phyloP scores from a whole-genome alignment of 1,284 basidiomycete species.

The Trichosporon coremiiforme region DNA sequence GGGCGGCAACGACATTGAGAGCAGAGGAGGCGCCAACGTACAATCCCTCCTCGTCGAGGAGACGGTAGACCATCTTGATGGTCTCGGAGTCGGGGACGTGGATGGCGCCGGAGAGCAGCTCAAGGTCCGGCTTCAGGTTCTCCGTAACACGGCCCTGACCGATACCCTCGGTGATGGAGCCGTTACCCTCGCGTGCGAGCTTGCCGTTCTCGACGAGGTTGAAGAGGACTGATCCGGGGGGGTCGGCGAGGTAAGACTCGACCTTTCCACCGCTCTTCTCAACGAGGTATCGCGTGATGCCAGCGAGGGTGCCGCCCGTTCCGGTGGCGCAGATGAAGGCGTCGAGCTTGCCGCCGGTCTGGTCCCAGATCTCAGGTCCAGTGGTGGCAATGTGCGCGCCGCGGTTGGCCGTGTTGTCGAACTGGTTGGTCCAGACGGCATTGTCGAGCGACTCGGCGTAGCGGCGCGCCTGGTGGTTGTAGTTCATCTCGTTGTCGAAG shows the following conservation, averaged over 20 bases:
- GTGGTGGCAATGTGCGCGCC: constrained; percentile 85
- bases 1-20: constrained; percentile 91
- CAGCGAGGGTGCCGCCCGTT: constrained; percentile 93
- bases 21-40: constrained; percentile 97
- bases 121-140: constrained; percentile 84
- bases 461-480: constrained; percentile 96
- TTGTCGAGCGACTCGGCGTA: constrained; percentile 82
- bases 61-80: constrained; percentile 89
- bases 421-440: constrained; percentile 99
- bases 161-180: constrained; percentile 98
- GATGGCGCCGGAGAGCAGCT: constrained; percentile 77
- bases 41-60: constrained; percentile 88
- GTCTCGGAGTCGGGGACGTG: constrained; percentile 86
- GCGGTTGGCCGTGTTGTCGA: constrained; percentile 92
- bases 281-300: constrained; percentile 79
- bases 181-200: constrained; percentile 71
- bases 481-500: constrained; percentile 94
- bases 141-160: constrained; percentile 97
- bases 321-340: constrained; percentile 93
- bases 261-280: constrained; percentile 79
- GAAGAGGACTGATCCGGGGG: constrained; percentile 90
- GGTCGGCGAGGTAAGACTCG: constrained; percentile 93
- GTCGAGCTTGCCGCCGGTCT: constrained; percentile 77
- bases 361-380: constrained; percentile 95
- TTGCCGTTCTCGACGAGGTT: constrained; percentile 82